Base-by-base conservation (phyloP, 164 flowering plant species). In the Kingdonia uniflora region DNA sequence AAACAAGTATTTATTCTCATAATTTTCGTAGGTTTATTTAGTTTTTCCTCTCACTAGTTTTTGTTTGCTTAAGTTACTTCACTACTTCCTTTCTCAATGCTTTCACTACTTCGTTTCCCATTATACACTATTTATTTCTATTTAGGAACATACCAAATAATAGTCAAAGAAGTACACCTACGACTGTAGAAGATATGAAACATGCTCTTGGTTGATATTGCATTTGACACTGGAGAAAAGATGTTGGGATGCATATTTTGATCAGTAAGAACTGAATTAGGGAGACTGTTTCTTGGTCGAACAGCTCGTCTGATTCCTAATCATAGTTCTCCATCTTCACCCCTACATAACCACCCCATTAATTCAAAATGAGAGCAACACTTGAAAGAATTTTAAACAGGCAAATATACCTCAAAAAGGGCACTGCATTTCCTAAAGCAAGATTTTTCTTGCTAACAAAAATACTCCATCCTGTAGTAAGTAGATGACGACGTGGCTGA, bases 401-500 rank as follows among this genome's bases (percentile, higher is more conserved):
- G 15, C 38, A 29, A 35, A 26, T 40, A 48, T 56, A 63, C 73
- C 73, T 69, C 52, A 69, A 50, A 42, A 69, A 69, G 39, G 65
- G 65, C 24, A 69, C 73, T 14, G 73, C 73, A 61, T 69, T 69
- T 43, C 73, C 69, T 0, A 92, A 75, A 38, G 77, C 86, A 51
- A 91, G 90, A 71, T 78, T 75, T 71, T 87, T 91, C 68, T 87
- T 89, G 74, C 81, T 83, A 14, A 91, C 95, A 58, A 87, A 91
- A 59, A 71, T 65, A 61, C 95, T 87, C 96, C 97, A 91, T 52
- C 97, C 97, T 6, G 97, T 87, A 29, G 97, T 91, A 35, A 91
- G 90, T 64, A 90, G 75, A 76, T 90, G 97, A 41, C 97, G 69
- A 69, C 97, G 76, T 21, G 97, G 97, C 79, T 87, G 97, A 59